phyloP scores from a whole-genome alignment of 148 eudicot genomes.

The Fagopyrum esculentum region DNA sequence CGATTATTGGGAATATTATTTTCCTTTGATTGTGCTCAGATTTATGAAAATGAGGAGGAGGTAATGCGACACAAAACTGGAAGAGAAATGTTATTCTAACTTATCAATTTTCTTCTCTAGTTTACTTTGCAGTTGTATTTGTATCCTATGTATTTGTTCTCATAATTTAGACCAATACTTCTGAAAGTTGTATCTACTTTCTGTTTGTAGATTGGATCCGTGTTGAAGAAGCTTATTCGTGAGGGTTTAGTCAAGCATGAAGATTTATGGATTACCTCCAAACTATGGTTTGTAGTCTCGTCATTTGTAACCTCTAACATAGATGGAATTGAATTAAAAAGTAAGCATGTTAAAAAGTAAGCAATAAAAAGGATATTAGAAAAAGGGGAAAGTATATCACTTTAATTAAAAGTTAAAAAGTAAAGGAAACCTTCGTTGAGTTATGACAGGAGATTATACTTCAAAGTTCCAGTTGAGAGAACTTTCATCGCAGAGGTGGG shows the following conservation, averaged over 20 bases:
- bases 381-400: too few relatives aligned
- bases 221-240: constrained; percentile 44
- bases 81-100: not conserved
- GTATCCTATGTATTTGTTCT: not conserved
- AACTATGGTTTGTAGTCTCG: constrained; percentile 40
- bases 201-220: constrained; percentile 32
- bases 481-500: too few relatives aligned
- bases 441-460: too few relatives aligned
- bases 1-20: too few relatives aligned
- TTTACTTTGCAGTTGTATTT: not conserved
- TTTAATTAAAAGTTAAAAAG: too few relatives aligned
- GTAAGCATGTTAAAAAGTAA: too few relatives aligned
- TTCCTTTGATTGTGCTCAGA: constrained; percentile 17
- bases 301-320: not conserved
- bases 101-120: not conserved
- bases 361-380: too few relatives aligned
- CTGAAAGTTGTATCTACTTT: not conserved
- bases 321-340: not conserved
- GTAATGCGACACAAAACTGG: not conserved
- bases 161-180: not conserved
- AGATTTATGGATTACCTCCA: constrained; percentile 53
- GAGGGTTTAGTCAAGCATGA: constrained; percentile 48
- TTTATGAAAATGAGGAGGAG: constrained; percentile 21
- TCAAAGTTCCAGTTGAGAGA: too few relatives aligned
- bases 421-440: too few relatives aligned